Conservation (phyloP, 2,329 filamentous ascomycete species). For the Acrodontium crateriforme region DNA sequence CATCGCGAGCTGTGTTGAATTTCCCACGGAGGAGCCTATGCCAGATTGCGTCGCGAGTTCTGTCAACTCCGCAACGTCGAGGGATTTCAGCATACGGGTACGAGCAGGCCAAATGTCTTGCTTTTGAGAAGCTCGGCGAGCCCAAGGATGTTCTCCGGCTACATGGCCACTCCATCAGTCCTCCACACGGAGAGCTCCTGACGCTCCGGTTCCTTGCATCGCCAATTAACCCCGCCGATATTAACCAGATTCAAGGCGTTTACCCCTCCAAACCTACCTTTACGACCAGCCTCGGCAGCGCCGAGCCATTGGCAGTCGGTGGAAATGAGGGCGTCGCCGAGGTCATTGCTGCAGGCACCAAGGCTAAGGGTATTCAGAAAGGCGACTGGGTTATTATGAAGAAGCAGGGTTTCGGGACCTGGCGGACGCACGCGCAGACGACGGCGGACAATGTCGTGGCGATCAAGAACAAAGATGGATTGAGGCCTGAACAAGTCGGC, state of each 20-base stretch:
- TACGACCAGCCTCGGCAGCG: constrained; percentile 60
- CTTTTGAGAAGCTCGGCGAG: constrained; percentile 62
- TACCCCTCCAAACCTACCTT: constrained; percentile 80
- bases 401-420: constrained; percentile 73
- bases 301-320: constrained; percentile 60
- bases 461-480: constrained; percentile 53
- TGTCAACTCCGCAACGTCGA: too few relatives aligned
- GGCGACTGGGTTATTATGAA: constrained; percentile 95
- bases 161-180: constrained; percentile 64
- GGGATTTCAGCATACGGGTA: constrained; percentile 56
- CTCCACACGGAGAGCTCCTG: constrained; percentile 53
- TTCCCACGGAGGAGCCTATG: too few relatives aligned
- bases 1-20: too few relatives aligned
- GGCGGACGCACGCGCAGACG: constrained; percentile 77
- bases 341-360: constrained; percentile 55
- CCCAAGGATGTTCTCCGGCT: constrained; percentile 56
- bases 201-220: constrained; percentile 80
- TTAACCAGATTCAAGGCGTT: constrained; percentile 94
- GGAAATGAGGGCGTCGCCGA: constrained; percentile 94
- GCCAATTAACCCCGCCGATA: constrained; percentile 91
- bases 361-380: constrained; percentile 46
- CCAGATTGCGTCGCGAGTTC: too few relatives aligned
- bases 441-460: constrained; percentile 47
- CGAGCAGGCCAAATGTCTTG: constrained; percentile 70
- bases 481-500: constrained; percentile 66